These are phyloP conservation scores for Dactylellina cionopaga DNA, from an alignment of 2,329 filamentous ascomycete species.

Conservation along the genomic window DNA sequence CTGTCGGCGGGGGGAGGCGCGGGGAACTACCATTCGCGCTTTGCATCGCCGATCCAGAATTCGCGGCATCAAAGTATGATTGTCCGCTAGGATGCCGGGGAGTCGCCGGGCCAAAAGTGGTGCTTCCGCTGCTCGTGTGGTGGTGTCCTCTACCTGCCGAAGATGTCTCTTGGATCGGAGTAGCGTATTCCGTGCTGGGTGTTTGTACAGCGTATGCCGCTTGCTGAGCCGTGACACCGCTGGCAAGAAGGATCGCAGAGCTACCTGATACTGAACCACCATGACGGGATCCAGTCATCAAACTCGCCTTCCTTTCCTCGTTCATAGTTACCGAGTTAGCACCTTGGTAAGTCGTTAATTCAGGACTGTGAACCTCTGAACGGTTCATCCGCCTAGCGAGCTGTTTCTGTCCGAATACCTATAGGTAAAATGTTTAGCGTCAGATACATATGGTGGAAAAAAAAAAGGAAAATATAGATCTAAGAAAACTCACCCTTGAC, in stretches of 20 bases:
- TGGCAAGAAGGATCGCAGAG: conserved; percentile 72
- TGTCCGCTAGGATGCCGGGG: conserved; percentile 32
- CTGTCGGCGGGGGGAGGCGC: conserved; percentile 72
- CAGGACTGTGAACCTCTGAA: conserved; percentile 69
- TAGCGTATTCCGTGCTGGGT: conserved; percentile 47
- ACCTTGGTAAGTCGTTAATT: conserved; percentile 84
- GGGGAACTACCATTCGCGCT: conserved; percentile 77
- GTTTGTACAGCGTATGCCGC: conserved; percentile 53
- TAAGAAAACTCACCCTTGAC: conserved; percentile 67
- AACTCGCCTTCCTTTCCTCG: conserved; percentile 71
- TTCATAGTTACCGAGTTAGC: conserved; percentile 76
- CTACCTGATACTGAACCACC: conserved; percentile 66
- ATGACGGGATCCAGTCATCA: conserved; percentile 57
- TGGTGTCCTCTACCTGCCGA: conserved; percentile 33
- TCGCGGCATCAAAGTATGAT: conserved; percentile 36
- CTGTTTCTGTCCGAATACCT: conserved; percentile 89
- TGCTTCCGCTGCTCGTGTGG: conserved; percentile 49
- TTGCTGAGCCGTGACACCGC: conserved; percentile 65
- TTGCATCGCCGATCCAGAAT: conserved; percentile 73
- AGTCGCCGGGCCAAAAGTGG: conserved; percentile 35
- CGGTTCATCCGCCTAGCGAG: conserved; percentile 77
- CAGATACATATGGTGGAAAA: too few species aligned
- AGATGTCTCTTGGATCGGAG: conserved; percentile 44
- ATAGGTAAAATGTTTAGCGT: conserved; percentile 10
- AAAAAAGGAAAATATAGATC: neutral